These are phyloP conservation scores for Tricholoma matsutake DNA, from an alignment of 768 basidiomycete genomes.

Conservation along the genomic window DNA sequence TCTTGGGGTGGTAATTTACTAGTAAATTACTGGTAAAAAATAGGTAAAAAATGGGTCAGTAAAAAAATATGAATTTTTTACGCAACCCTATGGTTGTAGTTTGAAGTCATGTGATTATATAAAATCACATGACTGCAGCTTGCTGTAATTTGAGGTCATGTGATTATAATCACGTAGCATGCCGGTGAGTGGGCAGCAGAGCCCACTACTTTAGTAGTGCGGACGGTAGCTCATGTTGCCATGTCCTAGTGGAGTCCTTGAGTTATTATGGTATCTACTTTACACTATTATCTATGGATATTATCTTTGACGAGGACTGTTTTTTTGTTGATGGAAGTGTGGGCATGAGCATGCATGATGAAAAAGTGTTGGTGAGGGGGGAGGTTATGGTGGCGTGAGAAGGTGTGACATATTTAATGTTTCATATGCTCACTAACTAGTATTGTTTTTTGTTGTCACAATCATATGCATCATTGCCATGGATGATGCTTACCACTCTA, in stretches of 20 bases:
- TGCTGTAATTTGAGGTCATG: too few relatives aligned
- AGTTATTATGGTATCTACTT: not conserved
- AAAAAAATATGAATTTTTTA: too few relatives aligned
- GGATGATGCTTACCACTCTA: not conserved
- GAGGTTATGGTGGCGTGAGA: not conserved
- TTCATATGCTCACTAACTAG: not conserved
- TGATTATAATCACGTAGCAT: not conserved
- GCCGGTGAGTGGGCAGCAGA: not conserved
- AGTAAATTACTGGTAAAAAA: too few relatives aligned
- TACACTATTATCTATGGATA: not conserved
- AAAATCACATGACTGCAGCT: too few relatives aligned
- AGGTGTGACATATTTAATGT: not conserved
- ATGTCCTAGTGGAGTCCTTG: not conserved
- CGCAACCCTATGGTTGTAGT: too few relatives aligned
- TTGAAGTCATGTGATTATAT: too few relatives aligned
- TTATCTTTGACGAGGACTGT: not conserved
- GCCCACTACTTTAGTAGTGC: not conserved
- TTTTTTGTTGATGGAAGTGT: not conserved
- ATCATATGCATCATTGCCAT: not conserved
- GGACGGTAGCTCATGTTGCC: too few relatives aligned
- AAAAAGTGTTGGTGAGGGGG: too few relatives aligned
- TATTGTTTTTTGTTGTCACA: not conserved
- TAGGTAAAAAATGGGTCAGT: too few relatives aligned
- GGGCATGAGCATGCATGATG: not conserved
- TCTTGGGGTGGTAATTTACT: too few relatives aligned